Evolutionary conservation across 257 asterid genomes (phyloP).

Genomic region (Solanum okadae): DNA sequence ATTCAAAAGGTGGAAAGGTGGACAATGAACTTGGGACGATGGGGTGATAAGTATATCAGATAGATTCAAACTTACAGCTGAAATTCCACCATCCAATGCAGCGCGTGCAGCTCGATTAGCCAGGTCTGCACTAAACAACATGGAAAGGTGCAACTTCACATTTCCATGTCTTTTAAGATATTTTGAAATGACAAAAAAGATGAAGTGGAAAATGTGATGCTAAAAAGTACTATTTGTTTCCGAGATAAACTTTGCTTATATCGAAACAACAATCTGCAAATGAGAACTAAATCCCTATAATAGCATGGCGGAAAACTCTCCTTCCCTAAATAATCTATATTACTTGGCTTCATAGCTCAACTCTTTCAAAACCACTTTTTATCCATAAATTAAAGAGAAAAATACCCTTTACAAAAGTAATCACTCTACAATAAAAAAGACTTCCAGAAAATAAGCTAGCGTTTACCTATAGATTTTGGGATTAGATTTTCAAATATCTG

Average conservation of each 20-base stretch:
- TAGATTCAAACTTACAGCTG: conserved; percentile 45
- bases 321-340: not conserved
- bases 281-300: not conserved
- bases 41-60: not conserved
- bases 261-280: not conserved
- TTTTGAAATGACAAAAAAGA: not conserved
- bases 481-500: too few relatives aligned
- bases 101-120: conserved; percentile 80
- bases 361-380: not conserved
- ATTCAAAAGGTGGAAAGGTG: not conserved
- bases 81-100: conserved; percentile 58
- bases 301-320: not conserved
- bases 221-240: not conserved
- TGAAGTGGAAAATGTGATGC: not conserved
- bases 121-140: conserved; percentile 54
- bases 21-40: not conserved
- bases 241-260: not conserved
- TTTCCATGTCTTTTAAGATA: not conserved
- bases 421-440: not conserved
- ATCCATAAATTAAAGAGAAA: not conserved
- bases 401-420: not conserved
- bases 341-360: not conserved
- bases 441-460: too few relatives aligned
- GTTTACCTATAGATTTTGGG: too few relatives aligned
- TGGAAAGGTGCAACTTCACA: not conserved